Evolutionary conservation across 306 rosid species (phyloP), one percentile per base, ranked within the genome.

Genomic region (Geum urbanum): DNA sequence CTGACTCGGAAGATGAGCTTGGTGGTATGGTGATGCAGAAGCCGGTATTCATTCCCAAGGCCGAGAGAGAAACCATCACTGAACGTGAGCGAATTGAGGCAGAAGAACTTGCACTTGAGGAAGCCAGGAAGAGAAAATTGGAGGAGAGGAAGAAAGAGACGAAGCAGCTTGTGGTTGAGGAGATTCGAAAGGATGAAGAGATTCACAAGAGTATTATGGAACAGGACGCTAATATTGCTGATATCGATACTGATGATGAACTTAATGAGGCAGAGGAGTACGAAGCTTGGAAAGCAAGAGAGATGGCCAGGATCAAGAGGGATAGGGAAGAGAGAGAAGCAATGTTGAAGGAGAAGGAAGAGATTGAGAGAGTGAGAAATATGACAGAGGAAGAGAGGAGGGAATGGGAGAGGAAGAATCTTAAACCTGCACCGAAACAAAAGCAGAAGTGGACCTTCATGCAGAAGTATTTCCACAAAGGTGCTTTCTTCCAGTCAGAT

Each of bases 341-440:
- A 40, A 77, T 87, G 87, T 61, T 90, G 78, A 90, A 87, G 91
- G 95, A 87, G 75, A 90, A 78, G 75, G 98, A 90, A 79, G 98
- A 88, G 88, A 80, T 91, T 73, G 97, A 88, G 82, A 88, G 39
- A 87, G 87, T 90, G 58, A 88, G 97, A 79, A 94, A 88, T 76
- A 94, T 94, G 98, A 88, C 97, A 9, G 97, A 88, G 87, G 98
- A 94, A 79, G 98, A 94, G 80, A 85, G 98, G 82, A 90, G 95
- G 76, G 98, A 94, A 49, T 94, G 98, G 97, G 98, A 94, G 77
- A 94, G 97, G 85, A 94, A 76, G 87, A 91, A 94, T 82, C 96
- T 96, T 0, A 94, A 86, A 80, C 53, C 90, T 41, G 75, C 91
- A 46, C 73, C 74, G 43, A 40, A 63, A 19, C 27, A 83, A 46